Percentiles rank a stretch among this genome's conserved stretches.
Conservation (phyloP, 139 green algal species). For the Chlorella sp. region DNA sequence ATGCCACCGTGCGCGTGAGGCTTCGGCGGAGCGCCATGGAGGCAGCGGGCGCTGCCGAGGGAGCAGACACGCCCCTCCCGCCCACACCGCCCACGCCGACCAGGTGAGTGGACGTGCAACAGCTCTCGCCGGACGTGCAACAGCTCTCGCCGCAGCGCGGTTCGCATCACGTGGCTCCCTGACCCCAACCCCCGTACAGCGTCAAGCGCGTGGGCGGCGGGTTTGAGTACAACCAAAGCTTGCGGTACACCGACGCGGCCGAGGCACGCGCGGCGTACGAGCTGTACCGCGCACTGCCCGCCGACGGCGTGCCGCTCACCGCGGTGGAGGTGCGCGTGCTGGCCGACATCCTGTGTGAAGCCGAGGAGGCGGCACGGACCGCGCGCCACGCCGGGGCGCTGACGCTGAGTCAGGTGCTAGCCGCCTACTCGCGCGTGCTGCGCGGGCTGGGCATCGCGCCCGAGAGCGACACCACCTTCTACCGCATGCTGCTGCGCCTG, state of each 20-base stretch:
- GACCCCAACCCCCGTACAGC: too few species aligned
- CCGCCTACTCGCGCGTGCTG: constrained; percentile 4
- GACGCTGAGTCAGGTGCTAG: constrained; percentile 10
- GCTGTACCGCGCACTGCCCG: background rate
- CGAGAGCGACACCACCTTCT: background rate
- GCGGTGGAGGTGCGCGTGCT: background rate
- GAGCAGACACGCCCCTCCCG: background rate
- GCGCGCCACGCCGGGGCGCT: background rate
- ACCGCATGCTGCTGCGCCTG: constrained; percentile 14
- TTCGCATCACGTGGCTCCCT: too few species aligned
- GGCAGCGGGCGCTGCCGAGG: too few species aligned
- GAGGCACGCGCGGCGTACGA: background rate
- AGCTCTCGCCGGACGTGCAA: too few species aligned
- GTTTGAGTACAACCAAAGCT: background rate
- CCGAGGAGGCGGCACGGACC: background rate
- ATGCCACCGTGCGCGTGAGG: too few species aligned
- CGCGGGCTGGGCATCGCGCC: background rate
- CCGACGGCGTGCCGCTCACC: background rate
- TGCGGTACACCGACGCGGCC: background rate
- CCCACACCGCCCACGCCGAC: background rate
- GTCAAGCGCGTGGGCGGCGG: constrained; percentile 1
- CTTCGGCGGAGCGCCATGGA: too few species aligned
- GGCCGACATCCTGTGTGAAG: background rate
- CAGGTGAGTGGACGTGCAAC: too few species aligned
- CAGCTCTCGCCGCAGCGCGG: too few species aligned